These are phyloP conservation scores for Dothiorella sarmentorum DNA, from an alignment of 2,329 filamentous ascomycete species.

Conservation along the genomic window DNA sequence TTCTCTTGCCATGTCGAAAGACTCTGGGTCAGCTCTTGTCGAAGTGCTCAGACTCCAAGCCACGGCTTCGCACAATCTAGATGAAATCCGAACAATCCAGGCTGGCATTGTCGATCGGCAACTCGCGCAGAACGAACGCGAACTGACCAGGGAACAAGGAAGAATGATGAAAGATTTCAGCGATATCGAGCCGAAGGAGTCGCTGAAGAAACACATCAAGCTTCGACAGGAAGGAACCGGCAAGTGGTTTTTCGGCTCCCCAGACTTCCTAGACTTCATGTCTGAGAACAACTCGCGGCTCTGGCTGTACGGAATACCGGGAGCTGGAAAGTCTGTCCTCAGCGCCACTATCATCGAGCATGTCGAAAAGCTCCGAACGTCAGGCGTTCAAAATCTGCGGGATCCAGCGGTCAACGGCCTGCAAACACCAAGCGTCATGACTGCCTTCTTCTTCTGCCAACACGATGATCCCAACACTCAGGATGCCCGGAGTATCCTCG, in stretches of 20 bases:
- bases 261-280: not conserved
- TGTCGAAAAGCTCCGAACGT: not conserved
- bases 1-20: not conserved
- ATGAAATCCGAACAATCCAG: not conserved
- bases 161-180: not conserved
- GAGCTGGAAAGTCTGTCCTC: not conserved
- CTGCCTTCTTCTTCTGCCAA: not conserved
- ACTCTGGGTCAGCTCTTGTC: not conserved
- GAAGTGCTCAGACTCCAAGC: not conserved
- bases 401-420: no score
- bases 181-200: not conserved
- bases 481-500: not conserved
- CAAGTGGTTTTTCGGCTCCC: not conserved
- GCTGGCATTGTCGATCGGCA: not conserved
- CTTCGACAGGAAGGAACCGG: not conserved
- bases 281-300: not conserved
- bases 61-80: not conserved
- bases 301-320: not conserved
- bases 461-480: not conserved
- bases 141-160: not conserved
- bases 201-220: not conserved
- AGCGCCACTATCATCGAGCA: not conserved
- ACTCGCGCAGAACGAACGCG: not conserved
- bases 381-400: no score
- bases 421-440: not conserved